Evolutionary conservation across 371 early-diverging fungal genomes (phyloP).

Genomic region (Saksenaea vasiformis): DNA sequence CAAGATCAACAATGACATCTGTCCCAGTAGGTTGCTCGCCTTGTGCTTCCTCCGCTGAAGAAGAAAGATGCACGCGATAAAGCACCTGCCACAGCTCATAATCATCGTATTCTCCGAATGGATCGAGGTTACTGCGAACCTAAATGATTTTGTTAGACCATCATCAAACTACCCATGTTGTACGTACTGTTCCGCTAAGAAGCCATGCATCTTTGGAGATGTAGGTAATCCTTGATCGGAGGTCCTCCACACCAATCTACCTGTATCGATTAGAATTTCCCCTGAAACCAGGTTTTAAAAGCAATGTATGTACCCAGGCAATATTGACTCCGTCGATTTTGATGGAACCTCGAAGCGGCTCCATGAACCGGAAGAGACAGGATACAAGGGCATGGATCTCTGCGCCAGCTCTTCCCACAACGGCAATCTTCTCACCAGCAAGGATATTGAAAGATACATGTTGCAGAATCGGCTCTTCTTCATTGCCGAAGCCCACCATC

Average conservation of each 20-base stretch:
- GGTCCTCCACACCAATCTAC: conserved; percentile 66
- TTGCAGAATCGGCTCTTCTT: conserved; percentile 58
- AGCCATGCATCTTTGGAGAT: conserved; percentile 88
- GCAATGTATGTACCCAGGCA: conserved; percentile 44
- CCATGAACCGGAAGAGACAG: conserved; percentile 78
- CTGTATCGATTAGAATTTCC: neutral
- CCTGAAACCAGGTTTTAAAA: neutral
- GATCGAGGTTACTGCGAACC: conserved; percentile 82
- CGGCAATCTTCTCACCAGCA: conserved; percentile 70
- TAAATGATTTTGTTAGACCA: neutral
- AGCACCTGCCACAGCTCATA: conserved; percentile 83
- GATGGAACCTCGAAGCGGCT: conserved; percentile 68
- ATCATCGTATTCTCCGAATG: conserved; percentile 75
- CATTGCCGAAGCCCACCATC: conserved; percentile 56
- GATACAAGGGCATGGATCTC: conserved; percentile 76
- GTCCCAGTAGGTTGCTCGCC: conserved; percentile 39
- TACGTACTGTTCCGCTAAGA: conserved; percentile 65
- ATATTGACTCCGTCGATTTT: conserved; percentile 79
- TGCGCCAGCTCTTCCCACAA: conserved; percentile 74
- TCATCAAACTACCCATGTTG: neutral
- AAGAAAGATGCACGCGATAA: conserved; percentile 64
- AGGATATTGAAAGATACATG: conserved; percentile 60
- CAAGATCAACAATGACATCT: conserved; percentile 49
- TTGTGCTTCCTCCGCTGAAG: conserved; percentile 10
- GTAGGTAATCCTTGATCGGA: conserved; percentile 73